These are phyloP conservation scores for Pleurotus citrinopileatus DNA, from an alignment of 768 basidiomycete genomes.

Conservation along the genomic window DNA sequence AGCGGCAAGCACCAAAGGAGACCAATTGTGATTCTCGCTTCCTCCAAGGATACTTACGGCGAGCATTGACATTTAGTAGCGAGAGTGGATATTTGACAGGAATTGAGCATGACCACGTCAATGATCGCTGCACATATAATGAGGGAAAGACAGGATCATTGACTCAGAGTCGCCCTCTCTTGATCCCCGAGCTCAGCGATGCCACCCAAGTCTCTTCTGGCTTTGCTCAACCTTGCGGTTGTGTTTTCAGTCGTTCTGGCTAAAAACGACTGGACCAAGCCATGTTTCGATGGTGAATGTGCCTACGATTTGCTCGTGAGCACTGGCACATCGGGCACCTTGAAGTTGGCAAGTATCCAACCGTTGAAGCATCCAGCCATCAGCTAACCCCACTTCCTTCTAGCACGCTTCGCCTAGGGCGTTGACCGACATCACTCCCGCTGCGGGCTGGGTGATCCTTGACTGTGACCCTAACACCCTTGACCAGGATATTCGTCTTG, in stretches of 20 bases:
- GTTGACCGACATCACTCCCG: not conserved
- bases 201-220: not conserved
- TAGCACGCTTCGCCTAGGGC: not conserved
- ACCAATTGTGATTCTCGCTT: too few species aligned
- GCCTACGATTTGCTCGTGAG: slow-evolving; percentile 14
- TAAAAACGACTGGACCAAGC: slow-evolving; percentile 21
- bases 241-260: not conserved
- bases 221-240: not conserved
- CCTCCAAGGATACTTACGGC: too few species aligned
- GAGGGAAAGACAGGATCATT: too few species aligned
- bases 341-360: not conserved
- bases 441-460: slow-evolving; percentile 1
- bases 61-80: too few species aligned
- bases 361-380: too few species aligned
- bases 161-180: too few species aligned
- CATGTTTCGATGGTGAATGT: slow-evolving; percentile 22
- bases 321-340: not conserved
- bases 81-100: too few species aligned
- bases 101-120: too few species aligned
- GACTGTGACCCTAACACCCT: not conserved
- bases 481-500: not conserved
- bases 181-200: not conserved
- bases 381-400: not conserved
- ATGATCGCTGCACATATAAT: too few species aligned
- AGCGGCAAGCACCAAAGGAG: not conserved